Evolutionary conservation across 1,284 basidiomycete genomes (phyloP).

Genomic region (Sutorius eximius): DNA sequence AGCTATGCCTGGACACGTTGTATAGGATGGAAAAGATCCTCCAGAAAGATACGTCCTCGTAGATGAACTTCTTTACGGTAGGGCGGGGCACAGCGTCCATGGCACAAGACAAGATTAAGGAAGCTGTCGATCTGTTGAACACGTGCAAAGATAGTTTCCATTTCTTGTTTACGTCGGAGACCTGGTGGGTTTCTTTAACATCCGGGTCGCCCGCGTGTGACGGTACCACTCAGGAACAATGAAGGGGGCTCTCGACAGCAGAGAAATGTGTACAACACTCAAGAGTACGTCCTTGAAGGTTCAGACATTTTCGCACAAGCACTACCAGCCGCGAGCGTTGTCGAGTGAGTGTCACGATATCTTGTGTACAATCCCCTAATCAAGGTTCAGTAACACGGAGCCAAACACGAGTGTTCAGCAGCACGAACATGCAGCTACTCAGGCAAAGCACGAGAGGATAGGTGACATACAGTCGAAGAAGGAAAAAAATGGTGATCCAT

Average conservation of each 20-base stretch:
- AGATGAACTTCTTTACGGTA: background rate
- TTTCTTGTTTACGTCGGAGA: slow-evolving; percentile 1
- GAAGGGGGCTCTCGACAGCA: background rate
- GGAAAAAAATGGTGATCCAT: background rate
- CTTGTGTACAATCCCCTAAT: background rate
- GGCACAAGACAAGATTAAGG: background rate
- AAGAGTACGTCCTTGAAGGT: background rate
- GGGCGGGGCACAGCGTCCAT: background rate
- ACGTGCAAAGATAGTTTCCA: background rate
- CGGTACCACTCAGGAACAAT: background rate
- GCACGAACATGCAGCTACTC: background rate
- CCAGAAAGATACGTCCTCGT: background rate
- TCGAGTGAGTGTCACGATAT: background rate
- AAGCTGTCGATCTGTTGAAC: background rate
- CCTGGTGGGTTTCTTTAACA: background rate
- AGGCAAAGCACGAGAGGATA: too few species aligned
- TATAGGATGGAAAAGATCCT: background rate
- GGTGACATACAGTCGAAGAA: background rate
- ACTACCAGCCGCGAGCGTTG: background rate
- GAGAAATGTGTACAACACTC: background rate
- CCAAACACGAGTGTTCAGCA: background rate
- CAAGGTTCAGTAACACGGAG: background rate
- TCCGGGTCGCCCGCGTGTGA: background rate
- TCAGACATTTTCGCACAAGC: background rate
- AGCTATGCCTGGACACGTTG: background rate